phyloP scores from a whole-genome alignment of 176 grass and related monocot species.

The Miscanthus lutarioriparius region DNA sequence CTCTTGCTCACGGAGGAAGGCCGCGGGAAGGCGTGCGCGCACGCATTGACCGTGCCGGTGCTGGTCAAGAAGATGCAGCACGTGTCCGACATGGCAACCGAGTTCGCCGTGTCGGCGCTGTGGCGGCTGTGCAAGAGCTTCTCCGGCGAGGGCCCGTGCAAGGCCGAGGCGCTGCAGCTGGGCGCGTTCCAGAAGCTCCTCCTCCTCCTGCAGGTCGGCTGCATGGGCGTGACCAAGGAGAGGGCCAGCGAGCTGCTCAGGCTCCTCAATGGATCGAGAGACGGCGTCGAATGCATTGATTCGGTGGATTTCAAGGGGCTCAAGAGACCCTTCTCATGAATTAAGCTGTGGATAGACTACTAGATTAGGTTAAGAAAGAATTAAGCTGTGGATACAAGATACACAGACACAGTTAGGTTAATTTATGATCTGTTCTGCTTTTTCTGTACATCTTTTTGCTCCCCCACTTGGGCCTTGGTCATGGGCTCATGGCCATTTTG shows the following conservation, averaged over 20 bases:
- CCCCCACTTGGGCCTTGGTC: too few species aligned
- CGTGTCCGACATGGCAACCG: slow-evolving; percentile 72
- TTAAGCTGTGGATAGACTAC: slow-evolving; percentile 30
- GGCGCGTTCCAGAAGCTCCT: slow-evolving; percentile 87
- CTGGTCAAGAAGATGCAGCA: slow-evolving; percentile 79
- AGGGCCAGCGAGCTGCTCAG: slow-evolving; percentile 66
- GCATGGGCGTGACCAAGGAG: slow-evolving; percentile 60
- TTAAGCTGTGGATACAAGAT: slow-evolving; percentile 35
- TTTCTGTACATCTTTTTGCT: not conserved
- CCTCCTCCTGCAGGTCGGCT: slow-evolving; percentile 72
- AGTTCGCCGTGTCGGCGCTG: slow-evolving; percentile 74
- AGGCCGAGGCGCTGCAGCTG: slow-evolving; percentile 56
- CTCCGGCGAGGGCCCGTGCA: slow-evolving; percentile 31
- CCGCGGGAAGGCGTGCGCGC: slow-evolving; percentile 35
- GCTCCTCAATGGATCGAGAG: slow-evolving; percentile 59
- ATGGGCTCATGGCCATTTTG: not conserved
- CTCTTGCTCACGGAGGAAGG: slow-evolving; percentile 47
- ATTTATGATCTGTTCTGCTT: slow-evolving; percentile 14
- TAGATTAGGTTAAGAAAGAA: not conserved
- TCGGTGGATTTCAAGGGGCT: slow-evolving; percentile 68
- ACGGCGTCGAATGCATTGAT: slow-evolving; percentile 56
- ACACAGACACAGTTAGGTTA: slow-evolving; percentile 28
- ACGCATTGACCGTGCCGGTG: slow-evolving; percentile 68
- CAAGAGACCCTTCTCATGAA: slow-evolving; percentile 57
- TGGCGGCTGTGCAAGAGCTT: slow-evolving; percentile 76